These are phyloP conservation scores for Vaccinium macrocarpon DNA, from an alignment of 148 eudicot genomes.

Conservation along the genomic window DNA sequence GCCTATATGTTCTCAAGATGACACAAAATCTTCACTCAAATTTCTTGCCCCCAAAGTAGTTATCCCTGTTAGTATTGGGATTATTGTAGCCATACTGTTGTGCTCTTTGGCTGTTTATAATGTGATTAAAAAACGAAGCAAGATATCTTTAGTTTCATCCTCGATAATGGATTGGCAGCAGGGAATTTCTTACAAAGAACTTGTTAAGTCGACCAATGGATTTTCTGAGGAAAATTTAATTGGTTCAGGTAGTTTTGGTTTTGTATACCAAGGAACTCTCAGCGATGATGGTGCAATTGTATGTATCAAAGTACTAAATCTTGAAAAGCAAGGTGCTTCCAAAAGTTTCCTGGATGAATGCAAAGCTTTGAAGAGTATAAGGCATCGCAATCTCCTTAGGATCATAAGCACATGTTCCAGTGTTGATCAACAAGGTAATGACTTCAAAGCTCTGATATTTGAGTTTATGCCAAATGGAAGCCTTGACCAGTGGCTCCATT, in stretches of 20 bases:
- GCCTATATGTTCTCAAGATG: slow-evolving; percentile 25
- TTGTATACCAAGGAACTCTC: slow-evolving; percentile 29
- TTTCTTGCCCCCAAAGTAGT: slow-evolving; percentile 1
- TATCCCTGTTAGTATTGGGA: background rate
- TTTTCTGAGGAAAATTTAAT: slow-evolving; percentile 28
- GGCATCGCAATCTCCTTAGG: slow-evolving; percentile 21
- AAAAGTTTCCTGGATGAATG: slow-evolving; percentile 25
- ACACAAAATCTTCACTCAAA: background rate
- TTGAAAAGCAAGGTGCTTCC: slow-evolving; percentile 23
- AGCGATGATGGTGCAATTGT: background rate
- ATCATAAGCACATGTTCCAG: slow-evolving; percentile 20
- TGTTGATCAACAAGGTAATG: slow-evolving; percentile 19
- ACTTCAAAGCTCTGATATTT: slow-evolving; percentile 19
- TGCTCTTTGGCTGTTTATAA: slow-evolving; percentile 1
- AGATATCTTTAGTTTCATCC: background rate
- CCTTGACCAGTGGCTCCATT: slow-evolving; percentile 25
- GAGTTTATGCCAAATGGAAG: slow-evolving; percentile 23
- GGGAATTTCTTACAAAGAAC: slow-evolving; percentile 24
- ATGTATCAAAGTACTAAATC: slow-evolving; percentile 33
- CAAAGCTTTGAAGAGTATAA: slow-evolving; percentile 15
- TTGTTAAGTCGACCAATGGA: slow-evolving; percentile 22
- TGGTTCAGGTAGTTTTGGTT: slow-evolving; percentile 28
- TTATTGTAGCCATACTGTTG: background rate
- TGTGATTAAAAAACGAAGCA: background rate
- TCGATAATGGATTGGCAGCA: background rate